Conservation (phyloP, 108 stramenopile species). For the Fistulifera solaris region DNA sequence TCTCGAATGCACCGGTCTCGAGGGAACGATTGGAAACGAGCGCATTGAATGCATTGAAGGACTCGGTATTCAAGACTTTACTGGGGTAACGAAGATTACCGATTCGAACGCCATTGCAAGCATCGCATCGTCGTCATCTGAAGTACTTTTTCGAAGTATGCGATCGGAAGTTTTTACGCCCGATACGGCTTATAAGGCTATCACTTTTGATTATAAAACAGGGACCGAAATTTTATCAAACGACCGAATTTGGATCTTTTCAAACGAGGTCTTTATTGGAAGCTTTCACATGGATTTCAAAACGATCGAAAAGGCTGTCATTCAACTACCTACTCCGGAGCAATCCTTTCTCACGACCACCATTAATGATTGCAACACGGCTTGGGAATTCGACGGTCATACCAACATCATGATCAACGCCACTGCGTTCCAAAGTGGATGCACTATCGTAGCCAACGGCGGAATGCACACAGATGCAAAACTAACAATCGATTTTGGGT, state of each 20-base stretch:
- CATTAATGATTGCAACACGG: background rate
- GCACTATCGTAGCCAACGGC: slow-evolving; percentile 5
- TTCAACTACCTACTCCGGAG: background rate
- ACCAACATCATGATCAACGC: slow-evolving; percentile 10
- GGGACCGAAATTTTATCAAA: background rate
- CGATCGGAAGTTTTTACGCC: too few relatives aligned
- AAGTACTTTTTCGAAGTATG: too few relatives aligned
- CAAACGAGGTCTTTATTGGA: background rate
- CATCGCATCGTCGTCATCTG: too few relatives aligned
- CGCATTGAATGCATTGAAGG: background rate
- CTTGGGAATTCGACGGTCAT: slow-evolving; percentile 3
- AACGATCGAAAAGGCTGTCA: background rate
- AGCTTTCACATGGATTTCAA: background rate
- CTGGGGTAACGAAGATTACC: background rate
- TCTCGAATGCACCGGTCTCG: background rate
- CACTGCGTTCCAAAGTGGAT: slow-evolving; percentile 1
- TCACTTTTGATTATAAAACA: background rate
- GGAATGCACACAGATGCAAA: background rate
- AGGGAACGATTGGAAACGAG: background rate
- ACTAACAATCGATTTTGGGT: background rate
- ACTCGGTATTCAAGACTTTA: too few relatives aligned
- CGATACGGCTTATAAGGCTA: background rate
- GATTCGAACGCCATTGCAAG: background rate
- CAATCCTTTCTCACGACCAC: background rate
- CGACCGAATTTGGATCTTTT: background rate